These are phyloP conservation scores for Cyberlindnera mycetangii DNA, from an alignment of 805 yeast genomes.

Conservation along the genomic window DNA sequence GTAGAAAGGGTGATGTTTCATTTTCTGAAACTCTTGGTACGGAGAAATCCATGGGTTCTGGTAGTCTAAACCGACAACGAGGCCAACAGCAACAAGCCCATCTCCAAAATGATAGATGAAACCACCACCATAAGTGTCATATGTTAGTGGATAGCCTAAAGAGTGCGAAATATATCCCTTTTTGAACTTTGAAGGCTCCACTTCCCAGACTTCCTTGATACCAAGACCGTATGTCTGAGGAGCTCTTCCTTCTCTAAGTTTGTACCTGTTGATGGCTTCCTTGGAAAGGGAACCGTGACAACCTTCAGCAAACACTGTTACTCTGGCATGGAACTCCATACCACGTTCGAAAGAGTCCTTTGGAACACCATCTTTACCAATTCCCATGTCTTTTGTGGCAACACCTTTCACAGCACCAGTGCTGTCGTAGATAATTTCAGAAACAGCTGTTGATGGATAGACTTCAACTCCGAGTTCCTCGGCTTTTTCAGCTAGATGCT, in stretches of 20 bases:
- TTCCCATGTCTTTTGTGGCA: conserved; percentile 92
- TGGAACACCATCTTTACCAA: conserved; percentile 71
- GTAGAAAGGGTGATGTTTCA: conserved; percentile 91
- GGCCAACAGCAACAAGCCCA: conserved; percentile 84
- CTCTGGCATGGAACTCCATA: conserved; percentile 91
- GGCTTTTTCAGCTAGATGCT: conserved; percentile 81
- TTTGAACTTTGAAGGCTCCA: conserved; percentile 73
- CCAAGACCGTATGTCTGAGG: conserved; percentile 96
- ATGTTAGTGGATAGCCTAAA: conserved; percentile 80
- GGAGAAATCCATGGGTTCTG: conserved; percentile 94
- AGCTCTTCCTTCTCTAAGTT: conserved; percentile 59
- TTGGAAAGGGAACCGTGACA: conserved; percentile 94
- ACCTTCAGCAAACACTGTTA: conserved; percentile 94
- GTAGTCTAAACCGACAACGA: conserved; percentile 94
- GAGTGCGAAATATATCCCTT: conserved; percentile 83
- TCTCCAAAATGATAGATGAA: conserved; percentile 97
- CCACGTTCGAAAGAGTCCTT: conserved; percentile 89
- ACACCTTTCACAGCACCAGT: conserved; percentile 76
- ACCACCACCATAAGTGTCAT: conserved; percentile 90
- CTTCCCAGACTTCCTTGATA: conserved; percentile 96
- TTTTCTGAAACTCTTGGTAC: conserved; percentile 89
- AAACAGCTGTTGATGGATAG: conserved; percentile 86
- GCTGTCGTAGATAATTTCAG: conserved; percentile 65
- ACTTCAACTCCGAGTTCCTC: conserved; percentile 92
- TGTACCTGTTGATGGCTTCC: conserved; percentile 64